A percentile compares a stretch with the other conserved stretches of the same genome.
Evolutionary conservation across 768 basidiomycete species (phyloP).

Genomic region (Naganishia randhawae): DNA sequence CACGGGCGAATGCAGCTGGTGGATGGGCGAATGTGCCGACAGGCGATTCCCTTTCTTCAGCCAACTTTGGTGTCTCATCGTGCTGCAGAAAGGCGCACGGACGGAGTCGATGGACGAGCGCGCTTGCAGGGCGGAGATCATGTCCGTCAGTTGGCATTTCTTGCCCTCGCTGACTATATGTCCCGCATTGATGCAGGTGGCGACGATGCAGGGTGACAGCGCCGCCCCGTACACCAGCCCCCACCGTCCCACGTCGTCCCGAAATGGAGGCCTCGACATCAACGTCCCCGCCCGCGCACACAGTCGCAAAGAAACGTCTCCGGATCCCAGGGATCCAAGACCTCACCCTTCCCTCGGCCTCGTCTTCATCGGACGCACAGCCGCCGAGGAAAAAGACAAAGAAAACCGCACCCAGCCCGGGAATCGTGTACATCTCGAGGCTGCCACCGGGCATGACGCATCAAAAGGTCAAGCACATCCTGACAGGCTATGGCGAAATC

Average conservation of each 20-base stretch:
- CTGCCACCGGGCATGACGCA: slow-evolving; percentile 98
- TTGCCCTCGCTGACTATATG: background rate
- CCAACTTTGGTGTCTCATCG: background rate
- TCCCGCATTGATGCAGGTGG: too few species aligned
- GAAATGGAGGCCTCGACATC: background rate
- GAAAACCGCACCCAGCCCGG: slow-evolving; percentile 53
- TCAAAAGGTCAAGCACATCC: slow-evolving; percentile 86
- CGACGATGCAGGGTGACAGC: too few species aligned
- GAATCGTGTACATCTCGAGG: slow-evolving; percentile 88
- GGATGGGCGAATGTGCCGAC: background rate
- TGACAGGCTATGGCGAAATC: slow-evolving; percentile 82
- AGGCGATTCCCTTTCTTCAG: background rate
- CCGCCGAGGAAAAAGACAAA: slow-evolving; percentile 25
- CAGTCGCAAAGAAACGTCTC: slow-evolving; percentile 8
- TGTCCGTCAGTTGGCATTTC: background rate
- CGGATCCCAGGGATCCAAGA: slow-evolving; percentile 17
- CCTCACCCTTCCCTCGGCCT: background rate
- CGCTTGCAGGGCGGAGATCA: background rate
- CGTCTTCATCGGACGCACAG: background rate
- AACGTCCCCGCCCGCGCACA: background rate
- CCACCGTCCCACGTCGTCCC: too few species aligned
- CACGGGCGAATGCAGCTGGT: background rate
- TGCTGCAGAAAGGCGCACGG: background rate
- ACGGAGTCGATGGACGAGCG: background rate
- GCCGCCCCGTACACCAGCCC: too few species aligned